Base-by-base conservation (phyloP, 495 filamentous ascomycete genomes). In the Lophiostoma macrostomum region DNA sequence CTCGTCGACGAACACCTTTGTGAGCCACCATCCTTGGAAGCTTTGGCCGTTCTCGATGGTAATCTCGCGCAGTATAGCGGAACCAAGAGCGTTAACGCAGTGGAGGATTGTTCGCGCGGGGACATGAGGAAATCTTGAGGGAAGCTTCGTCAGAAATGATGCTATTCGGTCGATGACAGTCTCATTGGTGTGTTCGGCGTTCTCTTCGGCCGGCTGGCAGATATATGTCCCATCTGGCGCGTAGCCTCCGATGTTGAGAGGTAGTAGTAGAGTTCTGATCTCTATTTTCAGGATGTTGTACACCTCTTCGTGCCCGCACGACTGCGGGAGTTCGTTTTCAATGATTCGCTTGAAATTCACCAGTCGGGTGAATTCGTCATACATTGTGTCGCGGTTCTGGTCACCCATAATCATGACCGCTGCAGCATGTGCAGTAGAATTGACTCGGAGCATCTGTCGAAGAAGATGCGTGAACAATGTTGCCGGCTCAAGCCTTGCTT, bases 1-100 rank as follows among this genome's bases (percentile, higher is more conserved):
- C 70, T 96, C 93, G 66, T 96, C 91, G 45, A 98, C 80, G 76
- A 90, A 98, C 44, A 91, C 89, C 66, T 96, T 95, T n/a, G 88
- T 90, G 46, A 96, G 86, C 90, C 93, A 96, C 93, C 93, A 98
- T 1, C 87, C 84, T 12, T 88, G 89, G 64, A 96, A 98, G 61
- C 88, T 95, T 52, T 83, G 80, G 8, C 87, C 89, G 53, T 86
- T 83, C 20, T 79, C 79, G 19, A 96, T 82, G 6, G 91, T 96
- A 50, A 91, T 76, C 60, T 91, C 88, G 32, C 88, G 76, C 66
- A 91, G 73, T 5, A 84, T 80, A 10, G 84, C 80, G 1, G 82
- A 84, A 14, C 85, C 79, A 14, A 90, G 69, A 22, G 79, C 76
- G 49, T 84, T 80, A 19, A 89, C 79, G 54, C 81, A 85, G 66